Evolutionary conservation across 73 alveolate species (phyloP).

Genomic region (Tetrahymena malaccensis): DNA sequence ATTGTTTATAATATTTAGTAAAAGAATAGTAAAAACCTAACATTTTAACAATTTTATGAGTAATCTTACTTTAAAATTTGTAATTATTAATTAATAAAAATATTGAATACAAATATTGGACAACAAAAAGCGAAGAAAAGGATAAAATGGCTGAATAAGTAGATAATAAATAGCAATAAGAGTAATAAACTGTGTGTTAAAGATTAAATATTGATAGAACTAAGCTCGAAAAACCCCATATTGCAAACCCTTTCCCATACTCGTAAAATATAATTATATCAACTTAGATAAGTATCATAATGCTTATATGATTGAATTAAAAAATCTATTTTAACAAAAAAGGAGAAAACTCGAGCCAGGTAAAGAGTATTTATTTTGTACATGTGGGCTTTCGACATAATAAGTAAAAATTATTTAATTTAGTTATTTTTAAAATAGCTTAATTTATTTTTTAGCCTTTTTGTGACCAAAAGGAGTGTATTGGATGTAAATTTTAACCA

Average conservation of each 20-base stretch:
- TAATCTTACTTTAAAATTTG: too few relatives aligned
- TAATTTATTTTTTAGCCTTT: neutral
- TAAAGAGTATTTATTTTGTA: neutral
- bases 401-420: neutral
- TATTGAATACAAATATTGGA: too few relatives aligned
- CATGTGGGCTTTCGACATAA: neutral
- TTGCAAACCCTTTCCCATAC: neutral
- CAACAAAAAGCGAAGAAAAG: too few relatives aligned
- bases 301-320: neutral
- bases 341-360: neutral
- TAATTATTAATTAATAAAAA: too few relatives aligned
- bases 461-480: neutral
- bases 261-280: neutral
- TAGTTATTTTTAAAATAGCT: neutral
- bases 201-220: neutral
- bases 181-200: neutral
- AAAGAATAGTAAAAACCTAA: too few relatives aligned
- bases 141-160: neutral
- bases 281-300: neutral
- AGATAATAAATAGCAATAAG: neutral
- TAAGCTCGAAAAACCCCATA: neutral
- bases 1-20: too few relatives aligned
- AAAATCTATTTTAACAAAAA: neutral
- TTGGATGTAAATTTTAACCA: neutral
- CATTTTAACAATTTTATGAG: too few relatives aligned